phyloP scores from a whole-genome alignment of 768 basidiomycete genomes.

The Lactarius deliciosus region DNA sequence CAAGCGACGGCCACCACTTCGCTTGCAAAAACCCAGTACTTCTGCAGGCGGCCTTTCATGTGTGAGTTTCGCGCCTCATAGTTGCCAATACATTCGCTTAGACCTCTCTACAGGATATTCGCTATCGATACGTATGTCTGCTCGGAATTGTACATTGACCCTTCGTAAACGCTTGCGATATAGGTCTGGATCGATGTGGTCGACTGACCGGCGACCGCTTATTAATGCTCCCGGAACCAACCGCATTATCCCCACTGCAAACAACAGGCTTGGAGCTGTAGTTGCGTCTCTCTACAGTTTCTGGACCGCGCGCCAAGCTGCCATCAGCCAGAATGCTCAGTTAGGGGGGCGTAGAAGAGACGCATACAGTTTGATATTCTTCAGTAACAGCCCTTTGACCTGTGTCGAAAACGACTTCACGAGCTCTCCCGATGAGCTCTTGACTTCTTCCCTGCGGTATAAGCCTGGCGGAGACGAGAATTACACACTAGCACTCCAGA shows the following conservation, averaged over 20 bases:
- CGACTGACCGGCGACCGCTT: conserved; percentile 44
- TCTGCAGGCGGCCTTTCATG: conserved; percentile 55
- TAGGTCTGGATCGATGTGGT: conserved; percentile 53
- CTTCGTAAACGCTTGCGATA: conserved; percentile 4
- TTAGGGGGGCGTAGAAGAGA: conserved; percentile 42
- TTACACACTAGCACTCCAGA: conserved; percentile 42
- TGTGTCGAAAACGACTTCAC: conserved; percentile 47
- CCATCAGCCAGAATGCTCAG: conserved; percentile 46
- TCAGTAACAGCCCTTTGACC: conserved; percentile 34
- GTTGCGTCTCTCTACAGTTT: conserved; percentile 54
- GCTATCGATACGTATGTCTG: conserved; percentile 46
- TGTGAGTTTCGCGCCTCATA: conserved; percentile 41
- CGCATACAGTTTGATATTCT: conserved; percentile 55
- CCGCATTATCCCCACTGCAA: conserved; percentile 38
- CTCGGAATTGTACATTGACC: too few species aligned
- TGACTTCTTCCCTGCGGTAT: conserved; percentile 40
- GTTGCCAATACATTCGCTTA: neutral
- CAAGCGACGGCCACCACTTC: conserved; percentile 56
- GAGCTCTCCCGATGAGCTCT: conserved; percentile 45
- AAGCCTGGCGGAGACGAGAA: conserved; percentile 42
- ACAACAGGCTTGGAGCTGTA: conserved; percentile 58
- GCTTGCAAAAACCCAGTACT: conserved; percentile 52
- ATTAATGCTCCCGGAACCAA: conserved; percentile 42
- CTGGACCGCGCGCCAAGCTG: conserved; percentile 51
- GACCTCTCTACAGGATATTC: conserved; percentile 42